phyloP scores from a whole-genome alignment of 129 eudicot species.

The Ambrosia trifida region DNA sequence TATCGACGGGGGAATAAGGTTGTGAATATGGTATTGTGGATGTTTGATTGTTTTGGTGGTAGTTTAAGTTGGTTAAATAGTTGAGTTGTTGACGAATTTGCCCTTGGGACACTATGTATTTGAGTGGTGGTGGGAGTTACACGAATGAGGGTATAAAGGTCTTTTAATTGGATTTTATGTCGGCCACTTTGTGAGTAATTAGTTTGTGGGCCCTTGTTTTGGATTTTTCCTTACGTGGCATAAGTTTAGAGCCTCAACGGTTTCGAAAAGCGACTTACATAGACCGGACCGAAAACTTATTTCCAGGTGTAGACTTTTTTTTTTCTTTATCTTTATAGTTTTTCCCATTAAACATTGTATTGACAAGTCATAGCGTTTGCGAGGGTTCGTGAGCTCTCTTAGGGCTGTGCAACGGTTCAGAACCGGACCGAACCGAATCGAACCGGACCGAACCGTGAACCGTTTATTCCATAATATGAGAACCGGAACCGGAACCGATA shows the following conservation, averaged over 20 bases:
- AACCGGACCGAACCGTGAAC: too few relatives aligned
- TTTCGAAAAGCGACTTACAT: neutral
- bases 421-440: too few relatives aligned
- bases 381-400: too few relatives aligned
- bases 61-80: conserved; percentile 13
- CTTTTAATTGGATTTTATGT: neutral
- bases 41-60: neutral
- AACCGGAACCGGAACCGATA: too few relatives aligned
- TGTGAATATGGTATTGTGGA: neutral
- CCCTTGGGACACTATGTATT: conserved; percentile 3
- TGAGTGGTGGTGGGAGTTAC: conserved; percentile 26
- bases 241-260: neutral
- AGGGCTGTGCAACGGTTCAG: too few relatives aligned
- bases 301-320: too few relatives aligned
- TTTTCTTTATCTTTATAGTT: too few relatives aligned
- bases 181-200: neutral
- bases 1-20: neutral
- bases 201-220: conserved; percentile 9
- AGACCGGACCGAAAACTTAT: too few relatives aligned
- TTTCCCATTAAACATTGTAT: too few relatives aligned
- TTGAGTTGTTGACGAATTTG: conserved; percentile 1
- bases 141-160: conserved; percentile 30
- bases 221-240: conserved; percentile 7
- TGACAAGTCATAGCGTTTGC: too few relatives aligned
- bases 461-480: too few relatives aligned